Percentiles rank a stretch among this genome's conserved stretches.
phyloP scores from a whole-genome alignment of 108 stramenopile genomes.

The Asterionellopsis glacialis region DNA sequence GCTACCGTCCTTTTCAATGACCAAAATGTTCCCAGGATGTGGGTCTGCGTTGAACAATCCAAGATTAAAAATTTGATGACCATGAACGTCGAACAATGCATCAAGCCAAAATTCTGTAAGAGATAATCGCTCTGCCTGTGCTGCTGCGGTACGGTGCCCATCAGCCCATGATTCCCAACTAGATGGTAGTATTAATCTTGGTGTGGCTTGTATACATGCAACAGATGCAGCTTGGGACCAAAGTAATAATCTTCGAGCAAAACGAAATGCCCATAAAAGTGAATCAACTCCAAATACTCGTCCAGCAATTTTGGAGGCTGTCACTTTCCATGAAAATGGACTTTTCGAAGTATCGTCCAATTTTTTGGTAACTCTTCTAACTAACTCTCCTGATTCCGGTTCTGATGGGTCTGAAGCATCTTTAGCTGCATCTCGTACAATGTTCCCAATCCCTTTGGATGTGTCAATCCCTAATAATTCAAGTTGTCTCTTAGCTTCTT shows the following conservation, averaged over 20 bases:
- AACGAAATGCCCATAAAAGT: conserved; percentile 42
- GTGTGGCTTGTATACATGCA: conserved; percentile 28
- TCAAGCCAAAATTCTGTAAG: conserved; percentile 52
- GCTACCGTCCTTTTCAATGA: conserved; percentile 1
- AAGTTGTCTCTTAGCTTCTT: conserved; percentile 55
- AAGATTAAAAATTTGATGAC: conserved; percentile 69
- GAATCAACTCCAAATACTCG: conserved; percentile 54
- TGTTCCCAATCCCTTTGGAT: conserved; percentile 29
- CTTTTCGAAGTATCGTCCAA: background rate
- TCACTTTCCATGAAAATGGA: conserved; percentile 24
- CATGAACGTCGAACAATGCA: conserved; percentile 74
- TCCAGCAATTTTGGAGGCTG: conserved; percentile 16
- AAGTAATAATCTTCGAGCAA: conserved; percentile 31
- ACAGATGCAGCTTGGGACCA: conserved; percentile 44
- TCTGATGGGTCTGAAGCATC: conserved; percentile 1
- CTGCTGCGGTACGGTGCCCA: conserved; percentile 26
- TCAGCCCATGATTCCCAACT: conserved; percentile 59
- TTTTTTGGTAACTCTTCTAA: conserved; percentile 5
- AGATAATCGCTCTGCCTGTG: conserved; percentile 29
- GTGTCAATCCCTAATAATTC: conserved; percentile 59
- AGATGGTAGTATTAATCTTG: conserved; percentile 22
- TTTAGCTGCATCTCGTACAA: conserved; percentile 33
- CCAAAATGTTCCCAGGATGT: conserved; percentile 36
- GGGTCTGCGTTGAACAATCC: conserved; percentile 64
- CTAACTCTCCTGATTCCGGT: background rate